Base-by-base conservation (phyloP, 768 basidiomycete genomes). In the Lanmaoa pseudosensibilis region DNA sequence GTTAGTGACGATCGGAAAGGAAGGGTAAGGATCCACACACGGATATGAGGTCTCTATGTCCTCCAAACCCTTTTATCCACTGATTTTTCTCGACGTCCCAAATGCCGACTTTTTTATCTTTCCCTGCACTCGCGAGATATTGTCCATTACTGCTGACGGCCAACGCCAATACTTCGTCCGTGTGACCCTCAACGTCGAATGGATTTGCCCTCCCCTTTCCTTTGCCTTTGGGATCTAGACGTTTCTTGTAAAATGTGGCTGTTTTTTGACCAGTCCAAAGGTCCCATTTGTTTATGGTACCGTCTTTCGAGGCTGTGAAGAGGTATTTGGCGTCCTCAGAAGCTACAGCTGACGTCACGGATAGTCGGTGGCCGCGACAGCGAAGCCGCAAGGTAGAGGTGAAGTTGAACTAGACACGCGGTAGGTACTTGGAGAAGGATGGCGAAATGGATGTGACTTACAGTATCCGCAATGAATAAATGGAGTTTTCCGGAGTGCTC, bases 231-330 rank as follows among this genome's bases (percentile, higher is more conserved):
- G 32, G 63, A 66, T 63, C 76, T 64, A 77, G 70, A 21, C 83
- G 80, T 11, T 77, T 62, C 71, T 92, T 92, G 67, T 83, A 78
- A 65, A 87, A 83, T 2, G 80, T 81, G 11, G 76, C 71, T 2
- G 81, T 61, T 61, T 82, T 83, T 69, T 81, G 79, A 10, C 90
- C 90, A 0, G 81, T 82, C 11, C 68, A 69, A 27, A 95, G 75
- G 66, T 91, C 83, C 89, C 91, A 94, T 70, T 93, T 91, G 52
- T 88, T 80, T 67, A 99, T 92, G 13, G 81, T 78, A 2, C 96
- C 97, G 65, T 96, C 93, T 69, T 99, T 99, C 10, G 90, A 89
- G 0, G 94, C 77, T 0, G 93, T 93, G 70, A 87, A 98, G n/a
- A 98, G 80, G 66, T 82, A 83, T 52, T 78, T 79, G 15, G 81